Base-by-base conservation (phyloP, 2,329 filamentous ascomycete genomes). In the Fusarium brachygibbosum region DNA sequence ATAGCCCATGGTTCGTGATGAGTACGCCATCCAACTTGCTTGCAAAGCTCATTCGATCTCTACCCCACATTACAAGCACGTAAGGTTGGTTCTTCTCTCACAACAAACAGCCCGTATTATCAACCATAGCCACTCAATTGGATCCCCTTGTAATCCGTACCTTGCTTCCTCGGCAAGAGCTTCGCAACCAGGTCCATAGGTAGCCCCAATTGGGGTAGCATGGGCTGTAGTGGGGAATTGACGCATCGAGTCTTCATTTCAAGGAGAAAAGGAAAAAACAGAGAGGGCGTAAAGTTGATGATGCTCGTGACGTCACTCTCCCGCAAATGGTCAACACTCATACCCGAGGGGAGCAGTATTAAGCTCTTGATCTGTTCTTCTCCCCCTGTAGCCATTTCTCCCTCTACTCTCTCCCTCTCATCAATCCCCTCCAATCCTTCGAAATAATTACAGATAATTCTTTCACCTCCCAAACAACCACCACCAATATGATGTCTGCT, bases 401-500 rank as follows among this genome's bases (percentile, higher is more conserved):
- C 19, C 17, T 38, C 25, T 17, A 32, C 21, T 53, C n/a, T 23
- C 29, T 37, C 35, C 21, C 19, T 52, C 19, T 57, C 12, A 37
- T 32, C 28, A 40, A 44, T 44, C 45, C 41, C 23, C n/a, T 41
- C 25, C 19, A 41, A 32, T 56, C 17, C 51, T 40, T 54, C 31
- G 11, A 38, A 32, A 23, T 23, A 23, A 51, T 9, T 17, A 32
- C 38, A 25, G 23, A 21, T 37, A 34, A 21, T 28, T 23, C 23
- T 25, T 35, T 10, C 17, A 49, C 19, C 45, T 49, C 32, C 17
- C n/a, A 10, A 51, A 51, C n/a, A 19, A 51, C 23, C 3, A 40
- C 23, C 23, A 31, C 29, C 37, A 71, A 56, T 12, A 75, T 75
- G 68, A 71, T 75, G 68, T 75, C 72, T 62, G 55, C 68, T 38